phyloP scores from a whole-genome alignment of 768 basidiomycete genomes.

The Mycena metata region DNA sequence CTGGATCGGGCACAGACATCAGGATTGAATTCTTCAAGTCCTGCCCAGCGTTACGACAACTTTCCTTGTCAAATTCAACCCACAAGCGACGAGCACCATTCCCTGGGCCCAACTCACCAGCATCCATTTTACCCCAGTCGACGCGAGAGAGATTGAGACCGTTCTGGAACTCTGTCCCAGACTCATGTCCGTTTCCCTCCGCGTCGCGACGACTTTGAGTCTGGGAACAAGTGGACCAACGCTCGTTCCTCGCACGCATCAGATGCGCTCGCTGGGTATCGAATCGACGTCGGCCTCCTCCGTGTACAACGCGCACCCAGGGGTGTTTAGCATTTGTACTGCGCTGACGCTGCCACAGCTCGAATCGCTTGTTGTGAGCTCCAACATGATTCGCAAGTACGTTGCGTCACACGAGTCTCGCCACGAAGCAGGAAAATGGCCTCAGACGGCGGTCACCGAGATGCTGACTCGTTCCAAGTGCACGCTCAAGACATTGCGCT shows the following conservation, averaged over 20 bases:
- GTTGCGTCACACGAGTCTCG: not conserved
- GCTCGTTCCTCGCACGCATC: not conserved
- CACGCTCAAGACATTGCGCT: slow-evolving; percentile 3
- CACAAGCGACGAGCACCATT: not conserved
- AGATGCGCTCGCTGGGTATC: slow-evolving; percentile 1
- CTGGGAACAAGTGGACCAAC: not conserved
- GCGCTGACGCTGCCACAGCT: slow-evolving; percentile 8
- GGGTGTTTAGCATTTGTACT: not conserved
- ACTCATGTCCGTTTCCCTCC: not conserved
- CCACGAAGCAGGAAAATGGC: slow-evolving; percentile 1
- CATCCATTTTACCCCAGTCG: not conserved
- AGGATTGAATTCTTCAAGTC: slow-evolving; percentile 8
- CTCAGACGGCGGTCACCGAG: not conserved
- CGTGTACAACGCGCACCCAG: not conserved
- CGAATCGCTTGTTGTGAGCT: not conserved
- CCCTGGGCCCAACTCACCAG: slow-evolving; percentile 21
- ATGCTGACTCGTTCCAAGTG: slow-evolving; percentile 12
- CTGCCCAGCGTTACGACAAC: not conserved
- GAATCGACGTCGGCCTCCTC: not conserved
- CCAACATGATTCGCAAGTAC: not conserved
- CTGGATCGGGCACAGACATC: not conserved
- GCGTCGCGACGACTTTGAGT: not conserved
- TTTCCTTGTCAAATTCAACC: not conserved
- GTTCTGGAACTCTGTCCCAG: slow-evolving; percentile 12
- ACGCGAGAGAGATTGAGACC: not conserved